These are phyloP conservation scores for Danielia reshetovae DNA, from an alignment of 805 yeast genomes.

Conservation along the genomic window DNA sequence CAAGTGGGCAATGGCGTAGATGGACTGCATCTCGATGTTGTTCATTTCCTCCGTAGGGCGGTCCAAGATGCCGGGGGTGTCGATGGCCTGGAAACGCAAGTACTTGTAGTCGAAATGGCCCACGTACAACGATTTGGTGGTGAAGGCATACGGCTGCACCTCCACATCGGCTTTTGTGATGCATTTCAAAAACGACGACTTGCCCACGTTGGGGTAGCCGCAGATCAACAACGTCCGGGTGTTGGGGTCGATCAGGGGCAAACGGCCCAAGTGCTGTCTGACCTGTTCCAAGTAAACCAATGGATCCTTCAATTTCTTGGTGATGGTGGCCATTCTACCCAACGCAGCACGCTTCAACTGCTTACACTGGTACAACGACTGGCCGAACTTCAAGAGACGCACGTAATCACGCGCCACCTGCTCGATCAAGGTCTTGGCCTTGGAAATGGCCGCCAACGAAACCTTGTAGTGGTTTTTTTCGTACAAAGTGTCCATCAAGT, in stretches of 20 bases:
- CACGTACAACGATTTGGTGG: slow-evolving; percentile 94
- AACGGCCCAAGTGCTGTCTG: slow-evolving; percentile 97
- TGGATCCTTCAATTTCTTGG: slow-evolving; percentile 93
- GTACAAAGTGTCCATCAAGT: slow-evolving; percentile 94
- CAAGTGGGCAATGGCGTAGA: slow-evolving; percentile 97
- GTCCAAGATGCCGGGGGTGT: slow-evolving; percentile 98
- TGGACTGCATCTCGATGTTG: slow-evolving; percentile 98
- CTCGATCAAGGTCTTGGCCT: slow-evolving; percentile 91
- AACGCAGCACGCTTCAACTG: slow-evolving; percentile 97
- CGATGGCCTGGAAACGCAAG: slow-evolving; percentile 96
- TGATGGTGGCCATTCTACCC: slow-evolving; percentile 99
- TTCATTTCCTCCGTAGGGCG: slow-evolving; percentile 99
- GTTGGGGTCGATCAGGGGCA: slow-evolving; percentile 97
- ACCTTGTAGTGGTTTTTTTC: slow-evolving; percentile 98
- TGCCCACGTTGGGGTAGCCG: slow-evolving; percentile 99
- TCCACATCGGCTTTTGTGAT: slow-evolving; percentile 98
- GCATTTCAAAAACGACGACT: slow-evolving; percentile 87
- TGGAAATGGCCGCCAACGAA: slow-evolving; percentile 88
- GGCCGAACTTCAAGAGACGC: slow-evolving; percentile 93
- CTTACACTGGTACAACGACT: slow-evolving; percentile 96
- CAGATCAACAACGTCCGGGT: slow-evolving; percentile 96
- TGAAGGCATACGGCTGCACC: slow-evolving; percentile 98
- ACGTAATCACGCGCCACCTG: slow-evolving; percentile 95
- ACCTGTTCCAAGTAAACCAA: slow-evolving; percentile 93
- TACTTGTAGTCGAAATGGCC: slow-evolving; percentile 99